These are phyloP conservation scores for Hirsutella rhossiliensis DNA, from an alignment of 2,329 filamentous ascomycete genomes.

Conservation along the genomic window DNA sequence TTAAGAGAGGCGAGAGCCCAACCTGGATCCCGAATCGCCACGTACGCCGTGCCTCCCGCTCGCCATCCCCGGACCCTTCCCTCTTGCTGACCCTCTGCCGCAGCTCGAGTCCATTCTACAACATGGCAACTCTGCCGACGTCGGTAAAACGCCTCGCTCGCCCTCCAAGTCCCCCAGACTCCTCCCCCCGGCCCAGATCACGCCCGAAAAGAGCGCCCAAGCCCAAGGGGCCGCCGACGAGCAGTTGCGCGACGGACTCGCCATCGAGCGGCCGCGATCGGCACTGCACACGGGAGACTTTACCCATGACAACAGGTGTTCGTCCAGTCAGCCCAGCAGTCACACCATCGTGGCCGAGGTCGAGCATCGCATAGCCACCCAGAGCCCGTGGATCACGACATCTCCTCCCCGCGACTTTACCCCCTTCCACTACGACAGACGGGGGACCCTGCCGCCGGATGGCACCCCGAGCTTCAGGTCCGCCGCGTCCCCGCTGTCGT, in stretches of 20 bases:
- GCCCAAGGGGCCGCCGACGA: slow-evolving; percentile 18
- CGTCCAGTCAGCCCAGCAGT: slow-evolving; percentile 1
- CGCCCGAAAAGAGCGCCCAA: slow-evolving; percentile 28
- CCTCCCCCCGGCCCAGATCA: slow-evolving; percentile 34
- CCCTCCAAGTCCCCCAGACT: slow-evolving; percentile 26
- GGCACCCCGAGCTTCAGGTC: slow-evolving; percentile 26
- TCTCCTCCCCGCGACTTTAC: slow-evolving; percentile 42
- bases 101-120: slow-evolving; percentile 27
- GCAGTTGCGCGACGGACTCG: slow-evolving; percentile 40
- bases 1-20: slow-evolving; percentile 70
- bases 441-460: slow-evolving; percentile 15
- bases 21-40: slow-evolving; percentile 58
- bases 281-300: slow-evolving; percentile 59
- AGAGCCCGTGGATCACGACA: slow-evolving; percentile 37
- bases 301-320: slow-evolving; percentile 25
- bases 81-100: background rate
- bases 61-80: background rate
- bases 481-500: slow-evolving; percentile 50
- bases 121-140: slow-evolving; percentile 5
- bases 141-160: slow-evolving; percentile 11
- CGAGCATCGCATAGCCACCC: slow-evolving; percentile 1
- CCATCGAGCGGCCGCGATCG: slow-evolving; percentile 74
- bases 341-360: background rate
- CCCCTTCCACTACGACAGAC: slow-evolving; percentile 30
- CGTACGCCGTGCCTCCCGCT: slow-evolving; percentile 27